These are phyloP conservation scores for Pestalotiopsis sp. DNA, from an alignment of 2,329 filamentous ascomycete species.

Conservation along the genomic window DNA sequence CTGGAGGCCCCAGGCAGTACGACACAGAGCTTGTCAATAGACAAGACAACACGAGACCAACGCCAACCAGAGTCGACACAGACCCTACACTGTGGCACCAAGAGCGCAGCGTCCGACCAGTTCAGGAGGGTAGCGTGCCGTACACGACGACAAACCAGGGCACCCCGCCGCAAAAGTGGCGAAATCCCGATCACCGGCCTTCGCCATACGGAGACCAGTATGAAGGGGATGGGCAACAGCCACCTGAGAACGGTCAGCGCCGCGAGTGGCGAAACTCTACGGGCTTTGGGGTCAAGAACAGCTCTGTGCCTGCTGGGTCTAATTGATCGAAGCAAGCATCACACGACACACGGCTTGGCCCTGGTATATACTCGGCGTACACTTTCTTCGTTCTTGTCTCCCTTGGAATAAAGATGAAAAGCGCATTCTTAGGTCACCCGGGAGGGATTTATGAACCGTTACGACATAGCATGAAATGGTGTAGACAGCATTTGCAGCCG, in stretches of 20 bases:
- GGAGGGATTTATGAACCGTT: slow-evolving; percentile 11
- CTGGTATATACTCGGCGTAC: slow-evolving; percentile 25
- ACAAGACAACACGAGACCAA: slow-evolving; percentile 60
- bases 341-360: neutral
- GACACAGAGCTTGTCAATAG: slow-evolving; percentile 61
- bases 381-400: slow-evolving; percentile 12
- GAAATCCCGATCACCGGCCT: slow-evolving; percentile 47
- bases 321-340: slow-evolving; percentile 27
- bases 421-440: slow-evolving; percentile 1
- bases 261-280: slow-evolving; percentile 60
- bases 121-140: slow-evolving; percentile 60
- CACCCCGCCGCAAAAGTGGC: slow-evolving; percentile 53
- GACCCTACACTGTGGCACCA: slow-evolving; percentile 83
- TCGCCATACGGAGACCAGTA: slow-evolving; percentile 48
- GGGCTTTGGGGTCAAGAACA: slow-evolving; percentile 53
- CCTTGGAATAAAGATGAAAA: slow-evolving; percentile 20
- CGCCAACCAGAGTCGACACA: slow-evolving; percentile 74
- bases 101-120: slow-evolving; percentile 80
- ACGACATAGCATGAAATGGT: slow-evolving; percentile 30
- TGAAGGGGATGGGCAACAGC: slow-evolving; percentile 45
- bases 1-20: slow-evolving; percentile 57
- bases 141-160: slow-evolving; percentile 43
- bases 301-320: slow-evolving; percentile 51
- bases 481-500: slow-evolving; percentile 33
- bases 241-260: slow-evolving; percentile 44